A percentile compares a stretch with the other conserved stretches of the same genome.
Evolutionary conservation across 1,139 yeast genomes (phyloP).

Genomic region (Martiniozyma asiatica): DNA sequence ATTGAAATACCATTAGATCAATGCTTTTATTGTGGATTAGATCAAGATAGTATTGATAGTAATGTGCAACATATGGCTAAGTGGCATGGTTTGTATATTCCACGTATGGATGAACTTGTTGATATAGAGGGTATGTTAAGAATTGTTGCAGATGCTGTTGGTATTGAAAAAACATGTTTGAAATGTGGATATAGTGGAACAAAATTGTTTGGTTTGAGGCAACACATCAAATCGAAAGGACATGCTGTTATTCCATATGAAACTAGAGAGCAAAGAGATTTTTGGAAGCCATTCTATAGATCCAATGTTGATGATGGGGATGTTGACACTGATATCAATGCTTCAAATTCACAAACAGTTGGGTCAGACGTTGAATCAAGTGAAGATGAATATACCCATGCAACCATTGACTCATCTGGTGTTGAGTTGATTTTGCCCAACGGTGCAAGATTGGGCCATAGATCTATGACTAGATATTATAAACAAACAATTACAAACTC

Average conservation of each 20-base stretch:
- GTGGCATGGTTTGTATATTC: conserved; percentile 39
- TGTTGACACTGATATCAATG: conserved; percentile 11
- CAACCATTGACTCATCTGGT: conserved; percentile 29
- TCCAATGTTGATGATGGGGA: conserved; percentile 12
- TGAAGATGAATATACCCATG: conserved; percentile 23
- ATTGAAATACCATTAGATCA: conserved; percentile 25
- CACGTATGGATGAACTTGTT: conserved; percentile 31
- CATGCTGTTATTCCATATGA: conserved; percentile 47
- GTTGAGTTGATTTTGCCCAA: conserved; percentile 34
- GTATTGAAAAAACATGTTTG: conserved; percentile 36
- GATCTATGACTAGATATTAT: conserved; percentile 33
- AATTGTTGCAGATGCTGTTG: conserved; percentile 32
- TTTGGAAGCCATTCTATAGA: conserved; percentile 32
- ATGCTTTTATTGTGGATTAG: conserved; percentile 34
- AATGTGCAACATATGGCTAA: conserved; percentile 38
- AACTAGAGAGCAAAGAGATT: conserved; percentile 30
- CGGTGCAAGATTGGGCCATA: conserved; percentile 38
- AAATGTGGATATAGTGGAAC: conserved; percentile 43
- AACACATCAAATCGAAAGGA: conserved; percentile 39
- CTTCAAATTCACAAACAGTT: conserved; percentile 14
- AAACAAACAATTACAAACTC: conserved; percentile 25
- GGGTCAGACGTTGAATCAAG: conserved; percentile 8
- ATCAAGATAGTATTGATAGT: conserved; percentile 29
- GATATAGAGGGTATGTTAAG: conserved; percentile 35
- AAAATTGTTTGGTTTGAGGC: conserved; percentile 38